phyloP scores from a whole-genome alignment of 2,329 filamentous ascomycete species.

The Fusarium napiforme region DNA sequence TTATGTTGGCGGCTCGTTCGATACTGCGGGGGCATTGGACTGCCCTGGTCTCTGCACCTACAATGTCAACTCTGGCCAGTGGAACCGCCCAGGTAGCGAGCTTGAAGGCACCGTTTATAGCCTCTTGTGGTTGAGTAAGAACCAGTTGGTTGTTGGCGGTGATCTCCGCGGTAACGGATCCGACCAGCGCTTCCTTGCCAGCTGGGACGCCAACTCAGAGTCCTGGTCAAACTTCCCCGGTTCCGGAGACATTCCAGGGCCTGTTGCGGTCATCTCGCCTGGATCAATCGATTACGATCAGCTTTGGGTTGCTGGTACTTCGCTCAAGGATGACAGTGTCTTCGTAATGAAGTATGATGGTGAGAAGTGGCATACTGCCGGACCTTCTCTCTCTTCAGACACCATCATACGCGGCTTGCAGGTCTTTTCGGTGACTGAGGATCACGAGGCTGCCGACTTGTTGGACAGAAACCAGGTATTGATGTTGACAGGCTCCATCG shows the following conservation, averaged over 20 bases:
- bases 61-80: constrained; percentile 75
- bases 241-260: constrained; percentile 77
- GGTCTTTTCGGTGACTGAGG: constrained; percentile 75
- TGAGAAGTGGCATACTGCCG: constrained; percentile 73
- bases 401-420: constrained; percentile 84
- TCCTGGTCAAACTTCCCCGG: constrained; percentile 73
- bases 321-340: constrained; percentile 69
- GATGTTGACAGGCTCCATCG: constrained; percentile 85
- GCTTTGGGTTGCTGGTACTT: constrained; percentile 84
- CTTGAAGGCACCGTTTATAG: constrained; percentile 76
- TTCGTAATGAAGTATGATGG: constrained; percentile 89
- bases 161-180: constrained; percentile 76
- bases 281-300: constrained; percentile 77
- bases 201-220: constrained; percentile 75
- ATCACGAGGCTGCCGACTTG: constrained; percentile 72
- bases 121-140: constrained; percentile 80
- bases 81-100: constrained; percentile 80
- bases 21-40: constrained; percentile 82
- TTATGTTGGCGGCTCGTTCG: constrained; percentile 87
- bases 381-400: constrained; percentile 68
- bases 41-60: constrained; percentile 88
- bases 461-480: constrained; percentile 76
- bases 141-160: constrained; percentile 80
- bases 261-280: constrained; percentile 78
- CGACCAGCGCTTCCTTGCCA: constrained; percentile 71